Evolutionary conservation across 225 moss, liverwort and hornwort species (phyloP), one percentile per base, ranked within the genome.

Genomic region (Climacium dendroides): DNA sequence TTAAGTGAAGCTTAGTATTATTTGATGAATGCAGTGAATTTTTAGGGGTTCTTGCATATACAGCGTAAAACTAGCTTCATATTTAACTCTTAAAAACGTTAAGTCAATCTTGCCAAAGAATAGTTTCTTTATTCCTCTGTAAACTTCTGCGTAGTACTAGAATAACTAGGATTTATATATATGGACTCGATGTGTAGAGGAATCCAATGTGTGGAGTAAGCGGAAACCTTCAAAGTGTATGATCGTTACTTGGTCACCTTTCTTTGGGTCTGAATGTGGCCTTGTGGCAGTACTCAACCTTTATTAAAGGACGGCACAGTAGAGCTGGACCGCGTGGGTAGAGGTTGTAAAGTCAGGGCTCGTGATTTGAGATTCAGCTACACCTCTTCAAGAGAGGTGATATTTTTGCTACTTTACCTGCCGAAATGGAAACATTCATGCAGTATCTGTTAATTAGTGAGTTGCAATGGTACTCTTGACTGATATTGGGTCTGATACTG

Each of bases 361-460:
- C 87, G 92, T 86, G 91, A 96, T 88, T 90, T 98, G 82, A 92
- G 92, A 83, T 98, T 98, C 82, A 95, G 98, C 87, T 98, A 98
- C 83, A 93, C 94, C 20, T 91, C 96, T 84, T 95, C 96, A 43
- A 93, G 96, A 74, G 96, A 98, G 96, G 97, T 96, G 78, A 87
- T 62, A 79, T 78, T 82, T 87, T 30, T 15, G 19, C 79, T 78
- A 67, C 85, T 53, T 74, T 17, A 32, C n/a, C 50, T 86, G 80
- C 61, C 30, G 76, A 62, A 81, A 39, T 81, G 62, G 54, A 47
- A n/a, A 50, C n/a, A 62, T 55, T 69, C n/a, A 32, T 70, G 43
- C 72, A 72, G 52, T 84, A 77, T 81, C 39, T 81, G 41, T 86
- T 83, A 57, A 19, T 60, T 71, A 77, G 50, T 76, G 48, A 90